Percentiles rank a stretch among this genome's conserved stretches.
Evolutionary conservation across 768 basidiomycete species (phyloP).

Genomic region (Stropharia rugosoannulata): DNA sequence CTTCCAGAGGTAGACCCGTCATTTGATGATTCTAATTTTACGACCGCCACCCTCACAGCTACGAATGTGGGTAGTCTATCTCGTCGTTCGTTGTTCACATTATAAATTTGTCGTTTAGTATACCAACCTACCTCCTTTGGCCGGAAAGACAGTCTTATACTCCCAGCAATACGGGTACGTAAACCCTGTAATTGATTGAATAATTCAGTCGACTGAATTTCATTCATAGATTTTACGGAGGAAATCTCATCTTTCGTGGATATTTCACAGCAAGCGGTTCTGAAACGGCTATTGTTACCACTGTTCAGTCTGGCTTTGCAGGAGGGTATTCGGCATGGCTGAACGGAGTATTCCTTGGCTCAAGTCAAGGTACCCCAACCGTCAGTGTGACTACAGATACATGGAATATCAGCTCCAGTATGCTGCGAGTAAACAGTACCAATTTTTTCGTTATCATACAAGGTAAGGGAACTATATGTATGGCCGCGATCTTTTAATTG

Average conservation of each 20-base stretch:
- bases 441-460: conserved; percentile 42
- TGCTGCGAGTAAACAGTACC: conserved; percentile 32
- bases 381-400: conserved; percentile 41
- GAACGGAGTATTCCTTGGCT: conserved; percentile 49
- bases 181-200: not conserved
- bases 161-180: conserved; percentile 52
- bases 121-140: conserved; percentile 45
- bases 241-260: conserved; percentile 52
- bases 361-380: conserved; percentile 41
- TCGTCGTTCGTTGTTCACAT: not conserved
- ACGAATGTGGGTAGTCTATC: conserved; percentile 37
- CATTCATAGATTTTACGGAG: conserved; percentile 45
- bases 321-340: conserved; percentile 54
- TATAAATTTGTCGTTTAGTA: conserved; percentile 28
- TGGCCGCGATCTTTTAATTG: not conserved
- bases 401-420: conserved; percentile 38
- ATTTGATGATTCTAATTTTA: conserved; percentile 51
- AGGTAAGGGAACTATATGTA: conserved; percentile 19
- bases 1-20: conserved; percentile 46
- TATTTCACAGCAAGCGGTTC: conserved; percentile 48
- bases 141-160: conserved; percentile 44
- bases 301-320: conserved; percentile 49
- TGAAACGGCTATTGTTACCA: conserved; percentile 44
- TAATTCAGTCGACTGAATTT: not conserved
- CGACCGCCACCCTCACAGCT: conserved; percentile 37